A percentile compares a stretch with the other conserved stretches of the same genome.
Evolutionary conservation across 2,329 filamentous ascomycete species (phyloP).

Genomic region (Fusarium torreyae): DNA sequence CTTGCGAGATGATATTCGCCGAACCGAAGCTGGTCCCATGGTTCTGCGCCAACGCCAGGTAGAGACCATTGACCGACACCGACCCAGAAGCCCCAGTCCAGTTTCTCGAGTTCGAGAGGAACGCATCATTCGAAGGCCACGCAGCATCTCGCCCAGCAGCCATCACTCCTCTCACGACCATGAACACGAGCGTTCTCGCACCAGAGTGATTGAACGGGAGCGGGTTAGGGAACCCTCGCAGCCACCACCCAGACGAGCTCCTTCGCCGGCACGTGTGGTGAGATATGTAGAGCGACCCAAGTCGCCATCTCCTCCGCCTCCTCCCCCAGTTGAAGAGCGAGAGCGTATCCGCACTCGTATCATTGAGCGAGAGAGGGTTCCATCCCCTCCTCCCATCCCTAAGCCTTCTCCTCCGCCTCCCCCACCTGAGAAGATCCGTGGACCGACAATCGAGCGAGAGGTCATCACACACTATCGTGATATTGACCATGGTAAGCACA

Average conservation of each 20-base stretch:
- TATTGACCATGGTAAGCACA: conserved; percentile 82
- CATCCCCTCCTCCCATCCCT: conserved; percentile 57
- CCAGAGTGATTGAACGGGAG: conserved; percentile 47
- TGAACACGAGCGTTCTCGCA: conserved; percentile 57
- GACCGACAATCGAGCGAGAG: conserved; percentile 87
- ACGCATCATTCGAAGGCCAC: conserved; percentile 60
- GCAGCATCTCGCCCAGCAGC: conserved; percentile 59
- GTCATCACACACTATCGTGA: conserved; percentile 91
- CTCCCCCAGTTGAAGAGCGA: conserved; percentile 51
- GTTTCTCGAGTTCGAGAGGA: conserved; percentile 59
- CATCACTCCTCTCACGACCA: conserved; percentile 53
- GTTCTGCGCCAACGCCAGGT: conserved; percentile 70
- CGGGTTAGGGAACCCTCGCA: conserved; percentile 57
- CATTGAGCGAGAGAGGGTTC: conserved; percentile 60
- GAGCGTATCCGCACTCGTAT: conserved; percentile 67
- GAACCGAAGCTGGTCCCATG: conserved; percentile 65
- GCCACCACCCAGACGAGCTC: conserved; percentile 57
- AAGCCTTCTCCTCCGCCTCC: conserved; percentile 69
- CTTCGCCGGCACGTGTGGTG: conserved; percentile 55
- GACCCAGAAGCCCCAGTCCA: conserved; percentile 62
- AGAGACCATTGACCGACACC: conserved; percentile 68
- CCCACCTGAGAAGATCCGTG: conserved; percentile 77
- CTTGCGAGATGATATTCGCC: conserved; percentile 65
- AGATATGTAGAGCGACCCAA: conserved; percentile 59
- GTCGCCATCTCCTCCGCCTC: conserved; percentile 54